Percentiles rank a stretch among this genome's conserved stretches.
phyloP scores from a whole-genome alignment of 208 protist genomes.

The Leishmania guyanensis region DNA sequence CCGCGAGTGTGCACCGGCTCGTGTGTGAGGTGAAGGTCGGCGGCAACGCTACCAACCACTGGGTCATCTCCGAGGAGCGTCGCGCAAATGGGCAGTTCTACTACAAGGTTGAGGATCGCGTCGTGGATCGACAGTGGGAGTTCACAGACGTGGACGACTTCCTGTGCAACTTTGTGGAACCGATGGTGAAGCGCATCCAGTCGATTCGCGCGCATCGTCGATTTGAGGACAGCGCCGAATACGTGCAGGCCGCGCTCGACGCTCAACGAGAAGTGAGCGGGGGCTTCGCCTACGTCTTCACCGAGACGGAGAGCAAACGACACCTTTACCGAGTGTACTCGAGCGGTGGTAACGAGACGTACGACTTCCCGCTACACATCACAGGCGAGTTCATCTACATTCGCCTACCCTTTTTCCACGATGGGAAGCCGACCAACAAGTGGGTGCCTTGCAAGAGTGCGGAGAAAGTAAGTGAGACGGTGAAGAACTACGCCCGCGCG shows the following conservation, averaged over 20 bases:
- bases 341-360: constrained; percentile 42
- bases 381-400: constrained; percentile 70
- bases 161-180: constrained; percentile 59
- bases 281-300: constrained; percentile 76
- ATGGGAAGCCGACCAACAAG: constrained; percentile 36
- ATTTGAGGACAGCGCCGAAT: constrained; percentile 58
- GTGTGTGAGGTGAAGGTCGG: constrained; percentile 84
- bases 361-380: constrained; percentile 80
- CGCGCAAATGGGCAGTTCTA: constrained; percentile 63
- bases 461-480: constrained; percentile 76
- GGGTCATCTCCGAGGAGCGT: constrained; percentile 76
- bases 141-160: constrained; percentile 87
- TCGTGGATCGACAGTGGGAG: constrained; percentile 41
- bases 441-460: constrained; percentile 82
- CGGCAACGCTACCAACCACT: constrained; percentile 55
- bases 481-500: constrained; percentile 65
- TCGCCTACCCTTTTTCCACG: constrained; percentile 54
- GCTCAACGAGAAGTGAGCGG: constrained; percentile 41
- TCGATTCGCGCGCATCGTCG: constrained; percentile 63
- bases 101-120: constrained; percentile 67
- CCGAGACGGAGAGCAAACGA: constrained; percentile 52
- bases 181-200: constrained; percentile 60
- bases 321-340: constrained; percentile 72
- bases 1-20: constrained; percentile 38
- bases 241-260: constrained; percentile 60